A percentile compares a stretch with the other conserved stretches of the same genome.
These are phyloP conservation scores for Yamadazyma triangularis DNA, from an alignment of 1,139 yeast species.

Conservation along the genomic window DNA sequence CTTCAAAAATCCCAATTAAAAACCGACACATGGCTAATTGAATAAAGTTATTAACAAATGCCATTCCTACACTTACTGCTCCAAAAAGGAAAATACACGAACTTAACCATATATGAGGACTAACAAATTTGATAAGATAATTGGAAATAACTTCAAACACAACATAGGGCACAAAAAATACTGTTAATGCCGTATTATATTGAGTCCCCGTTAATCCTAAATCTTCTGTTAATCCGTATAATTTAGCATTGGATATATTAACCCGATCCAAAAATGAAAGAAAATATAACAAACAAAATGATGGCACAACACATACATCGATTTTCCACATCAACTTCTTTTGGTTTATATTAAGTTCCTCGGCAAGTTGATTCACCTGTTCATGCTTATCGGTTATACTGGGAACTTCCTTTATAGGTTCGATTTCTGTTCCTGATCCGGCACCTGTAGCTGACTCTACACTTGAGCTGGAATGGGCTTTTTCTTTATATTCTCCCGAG, in stretches of 20 bases:
- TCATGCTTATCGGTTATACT: constrained; percentile 5
- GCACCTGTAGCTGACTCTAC: not conserved
- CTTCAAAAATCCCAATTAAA: constrained; percentile 60
- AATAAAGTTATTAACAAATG: constrained; percentile 55
- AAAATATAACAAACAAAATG: constrained; percentile 64
- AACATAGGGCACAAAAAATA: constrained; percentile 70
- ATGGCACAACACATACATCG: constrained; percentile 64
- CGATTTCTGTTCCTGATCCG: too few species aligned
- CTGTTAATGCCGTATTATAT: constrained; percentile 59
- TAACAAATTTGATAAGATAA: constrained; percentile 51
- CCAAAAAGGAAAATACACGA: constrained; percentile 58
- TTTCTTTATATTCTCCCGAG: too few species aligned
- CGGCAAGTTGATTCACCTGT: constrained; percentile 25
- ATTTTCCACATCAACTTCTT: constrained; percentile 55
- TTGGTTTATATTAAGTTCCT: constrained; percentile 34
- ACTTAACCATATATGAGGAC: constrained; percentile 64
- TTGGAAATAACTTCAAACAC: constrained; percentile 67
- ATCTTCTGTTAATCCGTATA: constrained; percentile 57
- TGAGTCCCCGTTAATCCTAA: constrained; percentile 52
- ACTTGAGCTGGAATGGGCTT: not conserved
- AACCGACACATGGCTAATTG: constrained; percentile 59
- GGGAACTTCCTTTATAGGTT: not conserved
- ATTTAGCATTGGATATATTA: constrained; percentile 69
- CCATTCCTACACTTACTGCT: constrained; percentile 59
- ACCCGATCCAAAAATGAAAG: constrained; percentile 70